Percentiles rank a stretch among this genome's conserved stretches.
These are phyloP conservation scores for Periconia macrospinosa DNA, from an alignment of 2,329 filamentous ascomycete species.

Conservation along the genomic window DNA sequence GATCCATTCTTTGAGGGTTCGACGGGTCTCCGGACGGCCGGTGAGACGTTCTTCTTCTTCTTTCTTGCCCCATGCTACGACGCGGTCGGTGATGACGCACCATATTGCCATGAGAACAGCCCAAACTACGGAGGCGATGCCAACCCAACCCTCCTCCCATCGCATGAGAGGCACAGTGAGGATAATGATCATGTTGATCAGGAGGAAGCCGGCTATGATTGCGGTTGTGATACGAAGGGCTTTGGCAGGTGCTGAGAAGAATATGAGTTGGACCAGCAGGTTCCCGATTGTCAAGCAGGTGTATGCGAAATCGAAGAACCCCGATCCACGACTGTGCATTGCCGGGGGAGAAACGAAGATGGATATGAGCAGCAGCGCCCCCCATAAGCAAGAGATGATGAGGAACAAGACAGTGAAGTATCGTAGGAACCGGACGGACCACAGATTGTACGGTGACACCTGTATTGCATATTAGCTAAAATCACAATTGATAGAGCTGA, in stretches of 20 bases:
- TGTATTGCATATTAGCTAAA: constrained; percentile 22
- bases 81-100: constrained; percentile 75
- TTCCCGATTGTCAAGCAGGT: constrained; percentile 77
- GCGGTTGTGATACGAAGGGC: constrained; percentile 74
- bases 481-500: background rate
- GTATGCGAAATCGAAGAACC: constrained; percentile 87
- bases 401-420: constrained; percentile 78
- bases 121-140: constrained; percentile 84
- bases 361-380: constrained; percentile 84
- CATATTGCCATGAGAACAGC: constrained; percentile 77
- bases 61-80: constrained; percentile 86
- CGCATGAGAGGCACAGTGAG: constrained; percentile 73
- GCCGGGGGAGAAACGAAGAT: constrained; percentile 88
- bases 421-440: constrained; percentile 80
- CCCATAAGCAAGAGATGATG: constrained; percentile 82
- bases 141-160: constrained; percentile 86
- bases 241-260: constrained; percentile 83
- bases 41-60: constrained; percentile 94
- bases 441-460: constrained; percentile 91
- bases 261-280: constrained; percentile 75
- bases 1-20: constrained; percentile 81
- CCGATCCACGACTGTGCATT: constrained; percentile 84
- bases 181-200: constrained; percentile 78
- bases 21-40: constrained; percentile 81
- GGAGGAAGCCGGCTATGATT: constrained; percentile 66